These are phyloP conservation scores for Albophoma yamanashiensis DNA, from an alignment of 2,329 filamentous ascomycete species.

Conservation along the genomic window DNA sequence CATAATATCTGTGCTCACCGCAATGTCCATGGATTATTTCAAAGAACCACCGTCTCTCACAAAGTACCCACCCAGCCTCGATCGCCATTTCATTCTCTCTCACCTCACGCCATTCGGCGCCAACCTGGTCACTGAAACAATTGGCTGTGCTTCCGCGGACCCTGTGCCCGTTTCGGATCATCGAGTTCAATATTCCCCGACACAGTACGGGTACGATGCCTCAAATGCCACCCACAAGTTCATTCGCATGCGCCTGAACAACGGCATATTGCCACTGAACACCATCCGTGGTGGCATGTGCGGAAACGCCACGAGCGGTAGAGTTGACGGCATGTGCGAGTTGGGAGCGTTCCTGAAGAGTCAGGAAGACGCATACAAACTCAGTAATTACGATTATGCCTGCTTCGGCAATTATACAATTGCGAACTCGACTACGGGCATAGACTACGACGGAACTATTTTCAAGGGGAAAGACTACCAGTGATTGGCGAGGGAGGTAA, in stretches of 20 bases:
- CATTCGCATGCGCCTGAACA: constrained; percentile 36
- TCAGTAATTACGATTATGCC: constrained; percentile 34
- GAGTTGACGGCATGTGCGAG: constrained; percentile 33
- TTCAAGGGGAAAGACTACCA: constrained; percentile 6
- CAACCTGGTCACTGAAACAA: constrained; percentile 42
- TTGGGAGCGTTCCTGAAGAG: constrained; percentile 28
- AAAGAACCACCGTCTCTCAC: constrained; percentile 31
- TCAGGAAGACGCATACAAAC: constrained; percentile 23
- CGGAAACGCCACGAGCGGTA: constrained; percentile 10
- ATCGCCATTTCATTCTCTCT: constrained; percentile 36
- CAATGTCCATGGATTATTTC: constrained; percentile 44
- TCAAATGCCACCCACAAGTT: constrained; percentile 32
- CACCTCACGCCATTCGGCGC: constrained; percentile 44
- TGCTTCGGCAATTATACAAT: constrained; percentile 38
- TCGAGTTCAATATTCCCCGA: constrained; percentile 27
- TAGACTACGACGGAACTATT: constrained; percentile 32
- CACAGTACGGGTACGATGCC: constrained; percentile 33
- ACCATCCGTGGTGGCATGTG: constrained; percentile 36
- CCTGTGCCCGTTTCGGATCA: constrained; percentile 27
- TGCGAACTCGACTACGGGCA: constrained; percentile 20
- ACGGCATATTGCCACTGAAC: constrained; percentile 34
- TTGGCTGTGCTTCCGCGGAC: constrained; percentile 32
- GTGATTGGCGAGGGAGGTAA: background rate
- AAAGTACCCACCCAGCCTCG: constrained; percentile 27
- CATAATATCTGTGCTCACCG: constrained; percentile 39